Conservation (phyloP, 805 yeast species). For the Candida coleopterorum region DNA sequence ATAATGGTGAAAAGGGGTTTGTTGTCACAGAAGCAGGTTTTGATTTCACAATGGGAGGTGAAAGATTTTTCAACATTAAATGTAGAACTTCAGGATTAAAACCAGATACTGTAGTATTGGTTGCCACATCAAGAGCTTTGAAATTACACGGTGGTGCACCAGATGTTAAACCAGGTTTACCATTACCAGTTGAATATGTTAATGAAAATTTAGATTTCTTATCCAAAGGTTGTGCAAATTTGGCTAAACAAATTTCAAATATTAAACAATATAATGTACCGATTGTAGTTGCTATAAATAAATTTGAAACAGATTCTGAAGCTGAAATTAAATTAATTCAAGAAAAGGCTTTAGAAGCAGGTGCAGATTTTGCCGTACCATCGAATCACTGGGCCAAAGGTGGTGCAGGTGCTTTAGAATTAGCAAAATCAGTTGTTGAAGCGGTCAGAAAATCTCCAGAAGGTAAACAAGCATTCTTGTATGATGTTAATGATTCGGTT, state of each 20-base stretch:
- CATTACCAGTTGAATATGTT: conserved; percentile 76
- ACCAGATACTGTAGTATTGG: conserved; percentile 90
- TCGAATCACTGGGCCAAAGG: conserved; percentile 96
- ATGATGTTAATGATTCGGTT: conserved; percentile 65
- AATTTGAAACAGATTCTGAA: conserved; percentile 74
- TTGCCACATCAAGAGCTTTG: conserved; percentile 95
- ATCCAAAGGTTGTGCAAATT: conserved; percentile 75
- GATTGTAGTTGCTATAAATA: conserved; percentile 91
- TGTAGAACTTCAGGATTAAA: conserved; percentile 84
- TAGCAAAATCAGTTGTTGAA: conserved; percentile 78
- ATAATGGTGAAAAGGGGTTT: conserved; percentile 57
- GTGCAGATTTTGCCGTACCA: conserved; percentile 86
- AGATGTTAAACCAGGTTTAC: conserved; percentile 89
- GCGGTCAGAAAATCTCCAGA: conserved; percentile 46
- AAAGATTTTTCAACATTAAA: conserved; percentile 91
- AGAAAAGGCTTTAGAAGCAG: conserved; percentile 80
- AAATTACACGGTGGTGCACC: conserved; percentile 98
- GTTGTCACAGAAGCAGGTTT: conserved; percentile 98
- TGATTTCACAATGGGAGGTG: conserved; percentile 99
- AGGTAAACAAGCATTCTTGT: conserved; percentile 53
- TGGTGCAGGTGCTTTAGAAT: conserved; percentile 80
- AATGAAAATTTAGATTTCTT: conserved; percentile 78
- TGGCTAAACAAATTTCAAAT: conserved; percentile 85
- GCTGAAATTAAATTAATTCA: conserved; percentile 78
- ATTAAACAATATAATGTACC: conserved; percentile 83